A percentile compares a stretch with the other conserved stretches of the same genome.
Evolutionary conservation across 129 eudicot species (phyloP).

Genomic region (Apium graveolens): DNA sequence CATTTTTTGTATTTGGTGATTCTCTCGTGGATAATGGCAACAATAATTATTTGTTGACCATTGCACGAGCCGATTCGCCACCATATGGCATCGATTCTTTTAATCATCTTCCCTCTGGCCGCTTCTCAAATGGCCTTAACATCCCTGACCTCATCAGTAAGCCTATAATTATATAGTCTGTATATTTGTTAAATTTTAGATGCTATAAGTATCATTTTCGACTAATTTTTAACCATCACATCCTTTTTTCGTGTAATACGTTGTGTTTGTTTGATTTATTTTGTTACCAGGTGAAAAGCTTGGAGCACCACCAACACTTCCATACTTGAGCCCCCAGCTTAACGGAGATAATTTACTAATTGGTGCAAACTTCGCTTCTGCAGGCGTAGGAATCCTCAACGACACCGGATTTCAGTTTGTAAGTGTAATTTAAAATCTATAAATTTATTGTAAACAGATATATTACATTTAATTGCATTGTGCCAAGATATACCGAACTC

Average conservation of each 20-base stretch:
- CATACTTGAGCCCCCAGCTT: conserved; percentile 54
- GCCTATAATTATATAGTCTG: background rate
- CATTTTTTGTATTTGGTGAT: conserved; percentile 80
- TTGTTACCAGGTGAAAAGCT: conserved; percentile 37
- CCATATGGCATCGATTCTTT: conserved; percentile 73
- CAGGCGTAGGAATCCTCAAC: conserved; percentile 67
- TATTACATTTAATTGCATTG: background rate
- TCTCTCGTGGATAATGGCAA: conserved; percentile 77
- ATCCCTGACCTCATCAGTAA: conserved; percentile 69
- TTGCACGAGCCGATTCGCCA: conserved; percentile 68
- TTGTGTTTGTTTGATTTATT: background rate
- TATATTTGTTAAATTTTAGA: no score
- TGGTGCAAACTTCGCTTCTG: conserved; percentile 79
- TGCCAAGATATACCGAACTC: background rate
- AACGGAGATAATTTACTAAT: conserved; percentile 45
- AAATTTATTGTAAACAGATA: background rate
- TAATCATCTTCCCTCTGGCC: conserved; percentile 60
- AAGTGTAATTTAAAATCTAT: conserved; percentile 15
- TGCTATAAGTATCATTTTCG: no score
- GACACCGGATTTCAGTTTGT: conserved; percentile 78
- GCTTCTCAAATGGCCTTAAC: conserved; percentile 70
- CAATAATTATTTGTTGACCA: conserved; percentile 61
- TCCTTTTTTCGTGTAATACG: no score
- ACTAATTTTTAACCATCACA: no score
- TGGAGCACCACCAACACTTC: conserved; percentile 52